A percentile compares a stretch with the other conserved stretches of the same genome.
phyloP scores from a whole-genome alignment of 768 basidiomycete genomes.

The Krasilnikovozyma curviuscula region DNA sequence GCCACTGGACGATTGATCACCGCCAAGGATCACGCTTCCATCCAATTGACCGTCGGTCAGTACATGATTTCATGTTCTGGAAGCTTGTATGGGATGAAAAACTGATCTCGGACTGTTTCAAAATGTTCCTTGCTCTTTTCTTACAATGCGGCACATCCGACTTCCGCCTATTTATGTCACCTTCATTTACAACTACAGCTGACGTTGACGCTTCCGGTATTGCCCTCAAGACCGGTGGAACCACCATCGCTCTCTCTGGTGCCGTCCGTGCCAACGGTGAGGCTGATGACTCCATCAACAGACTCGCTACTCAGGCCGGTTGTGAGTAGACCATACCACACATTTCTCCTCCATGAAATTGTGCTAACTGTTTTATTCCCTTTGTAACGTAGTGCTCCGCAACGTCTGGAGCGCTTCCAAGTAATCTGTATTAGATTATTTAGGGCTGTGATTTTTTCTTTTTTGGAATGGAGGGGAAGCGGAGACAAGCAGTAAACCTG shows the following conservation, averaged over 20 bases:
- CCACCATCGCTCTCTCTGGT: conserved; percentile 87
- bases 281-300: conserved; percentile 89
- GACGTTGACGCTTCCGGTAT: conserved; percentile 78
- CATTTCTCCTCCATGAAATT: not conserved
- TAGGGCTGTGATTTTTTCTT: no score
- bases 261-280: conserved; percentile 87
- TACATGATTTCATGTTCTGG: no score
- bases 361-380: not conserved
- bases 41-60: conserved; percentile 89
- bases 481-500: no score
- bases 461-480: no score
- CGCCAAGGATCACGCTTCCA: conserved; percentile 96
- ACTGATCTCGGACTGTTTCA: no score
- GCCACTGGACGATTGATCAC: conserved; percentile 95
- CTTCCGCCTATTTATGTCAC: no score
- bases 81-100: no score
- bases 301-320: conserved; percentile 84
- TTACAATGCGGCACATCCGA: no score
- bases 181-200: no score
- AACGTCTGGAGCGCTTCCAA: conserved; percentile 94
- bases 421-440: no score
- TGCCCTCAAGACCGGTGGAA: conserved; percentile 30
- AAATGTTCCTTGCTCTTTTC: no score
- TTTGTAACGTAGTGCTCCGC: conserved; percentile 51
- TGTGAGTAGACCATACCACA: conserved; percentile 40